A percentile compares a stretch with the other conserved stretches of the same genome.
Conservation (phyloP, 768 basidiomycete genomes). For the Steccherinum ochraceum region DNA sequence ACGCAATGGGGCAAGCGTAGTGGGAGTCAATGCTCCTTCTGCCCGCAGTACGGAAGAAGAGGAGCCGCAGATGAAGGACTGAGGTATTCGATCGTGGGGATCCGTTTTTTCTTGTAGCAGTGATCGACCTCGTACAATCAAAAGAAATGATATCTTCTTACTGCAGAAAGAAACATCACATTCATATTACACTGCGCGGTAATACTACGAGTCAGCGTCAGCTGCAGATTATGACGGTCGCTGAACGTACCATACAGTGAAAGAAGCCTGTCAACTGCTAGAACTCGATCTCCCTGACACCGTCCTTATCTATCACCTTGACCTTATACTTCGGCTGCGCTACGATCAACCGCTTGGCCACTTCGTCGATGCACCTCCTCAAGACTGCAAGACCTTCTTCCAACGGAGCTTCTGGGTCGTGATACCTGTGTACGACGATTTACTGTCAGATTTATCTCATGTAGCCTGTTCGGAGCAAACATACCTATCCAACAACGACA, state of each 20-base stretch:
- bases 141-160: too few species aligned
- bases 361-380: conserved; percentile 83
- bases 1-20: conserved; percentile 7
- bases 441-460: too few species aligned
- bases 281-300: conserved; percentile 74
- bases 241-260: conserved; percentile 4
- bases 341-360: conserved; percentile 76
- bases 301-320: conserved; percentile 90
- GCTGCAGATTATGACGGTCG: neutral
- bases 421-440: too few species aligned
- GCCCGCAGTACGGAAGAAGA: too few species aligned
- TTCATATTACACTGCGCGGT: neutral
- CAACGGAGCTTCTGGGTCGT: conserved; percentile 78
- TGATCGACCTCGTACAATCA: too few species aligned
- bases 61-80: too few species aligned
- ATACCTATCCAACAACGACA: conserved; percentile 88
- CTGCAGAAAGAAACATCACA: neutral
- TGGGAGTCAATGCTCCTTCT: neutral
- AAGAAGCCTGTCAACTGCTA: conserved; percentile 25
- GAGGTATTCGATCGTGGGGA: too few species aligned
- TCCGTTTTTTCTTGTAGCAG: too few species aligned
- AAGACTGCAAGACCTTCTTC: conserved; percentile 84
- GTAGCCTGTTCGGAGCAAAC: too few species aligned
- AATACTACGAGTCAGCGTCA: neutral
- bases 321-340: conserved; percentile 80